Percentiles rank a stretch among this genome's conserved stretches.
phyloP scores from a whole-genome alignment of 768 basidiomycete genomes.

The Podaxis pistillaris region DNA sequence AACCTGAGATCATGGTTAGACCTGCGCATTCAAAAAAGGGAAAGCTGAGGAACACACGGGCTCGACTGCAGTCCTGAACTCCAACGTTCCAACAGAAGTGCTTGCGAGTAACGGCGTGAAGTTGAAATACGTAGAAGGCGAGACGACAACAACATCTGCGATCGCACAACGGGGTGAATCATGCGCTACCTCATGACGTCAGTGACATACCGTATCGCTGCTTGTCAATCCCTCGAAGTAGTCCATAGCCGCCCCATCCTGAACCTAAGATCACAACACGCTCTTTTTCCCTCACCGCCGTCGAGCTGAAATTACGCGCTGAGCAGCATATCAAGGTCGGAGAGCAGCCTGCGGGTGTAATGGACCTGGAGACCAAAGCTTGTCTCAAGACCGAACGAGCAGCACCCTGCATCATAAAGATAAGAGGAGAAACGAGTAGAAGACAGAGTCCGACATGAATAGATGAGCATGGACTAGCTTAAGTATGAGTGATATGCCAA shows the following conservation, averaged over 20 bases:
- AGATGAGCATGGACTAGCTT: background rate
- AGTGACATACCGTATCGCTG: conserved; percentile 57
- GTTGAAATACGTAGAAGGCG: conserved; percentile 68
- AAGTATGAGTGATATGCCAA: background rate
- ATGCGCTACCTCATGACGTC: background rate
- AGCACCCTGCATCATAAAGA: background rate
- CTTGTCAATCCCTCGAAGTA: conserved; percentile 66
- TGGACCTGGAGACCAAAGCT: background rate
- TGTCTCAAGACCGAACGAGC: background rate
- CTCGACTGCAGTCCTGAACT: conserved; percentile 79
- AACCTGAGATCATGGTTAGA: conserved; percentile 33
- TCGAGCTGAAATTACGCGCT: conserved; percentile 37
- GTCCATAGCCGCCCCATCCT: conserved; percentile 77
- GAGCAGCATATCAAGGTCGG: background rate
- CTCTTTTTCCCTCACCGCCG: conserved; percentile 33
- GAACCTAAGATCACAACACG: conserved; percentile 70
- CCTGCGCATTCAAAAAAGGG: background rate
- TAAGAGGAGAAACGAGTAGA: background rate
- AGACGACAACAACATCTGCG: conserved; percentile 63
- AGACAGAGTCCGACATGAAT: background rate
- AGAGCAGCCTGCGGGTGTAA: background rate
- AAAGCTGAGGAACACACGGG: conserved; percentile 46
- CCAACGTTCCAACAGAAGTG: conserved; percentile 80
- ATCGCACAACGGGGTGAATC: background rate
- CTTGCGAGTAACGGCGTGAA: conserved; percentile 67